phyloP scores from a whole-genome alignment of 2,329 filamentous ascomycete species.

The Aureobasidium subglaciale region DNA sequence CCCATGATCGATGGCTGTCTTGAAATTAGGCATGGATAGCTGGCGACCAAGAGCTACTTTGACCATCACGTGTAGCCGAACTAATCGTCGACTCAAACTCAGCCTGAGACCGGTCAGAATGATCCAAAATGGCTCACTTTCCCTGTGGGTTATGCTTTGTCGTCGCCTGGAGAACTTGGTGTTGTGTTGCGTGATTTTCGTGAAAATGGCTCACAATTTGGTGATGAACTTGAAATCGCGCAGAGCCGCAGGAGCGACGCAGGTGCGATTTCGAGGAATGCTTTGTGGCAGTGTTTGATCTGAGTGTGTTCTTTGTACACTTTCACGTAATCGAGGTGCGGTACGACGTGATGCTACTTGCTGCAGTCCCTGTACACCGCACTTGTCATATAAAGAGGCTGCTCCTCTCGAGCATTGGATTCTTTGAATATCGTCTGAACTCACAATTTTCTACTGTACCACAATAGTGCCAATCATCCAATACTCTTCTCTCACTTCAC shows the following conservation, averaged over 20 bases:
- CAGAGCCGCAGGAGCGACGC: conserved; percentile 4
- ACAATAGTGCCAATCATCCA: background rate
- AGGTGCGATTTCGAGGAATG: conserved; percentile 8
- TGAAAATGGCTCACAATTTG: conserved; percentile 12
- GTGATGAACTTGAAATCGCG: conserved; percentile 8
- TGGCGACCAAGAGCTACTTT: background rate
- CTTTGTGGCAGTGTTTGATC: background rate
- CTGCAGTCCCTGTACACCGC: conserved; percentile 4
- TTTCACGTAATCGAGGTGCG: conserved; percentile 7
- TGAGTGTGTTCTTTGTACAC: background rate
- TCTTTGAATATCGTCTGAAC: background rate
- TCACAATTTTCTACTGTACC: background rate
- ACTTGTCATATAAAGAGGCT: background rate
- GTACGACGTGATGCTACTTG: conserved; percentile 8
- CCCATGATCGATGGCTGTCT: background rate
- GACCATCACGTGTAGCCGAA: background rate
- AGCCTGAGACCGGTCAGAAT: background rate
- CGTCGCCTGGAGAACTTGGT: background rate
- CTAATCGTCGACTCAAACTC: background rate
- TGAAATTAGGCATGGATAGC: background rate
- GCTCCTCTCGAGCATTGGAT: background rate
- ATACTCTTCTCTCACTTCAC: background rate
- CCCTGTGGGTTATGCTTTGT: background rate
- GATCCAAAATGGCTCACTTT: conserved; percentile 6
- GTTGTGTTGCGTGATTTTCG: conserved; percentile 13